Percentiles rank a stretch among this genome's conserved stretches.
These are phyloP conservation scores for Caloboletus inedulis DNA, from an alignment of 1,284 basidiomycete genomes.

Conservation along the genomic window DNA sequence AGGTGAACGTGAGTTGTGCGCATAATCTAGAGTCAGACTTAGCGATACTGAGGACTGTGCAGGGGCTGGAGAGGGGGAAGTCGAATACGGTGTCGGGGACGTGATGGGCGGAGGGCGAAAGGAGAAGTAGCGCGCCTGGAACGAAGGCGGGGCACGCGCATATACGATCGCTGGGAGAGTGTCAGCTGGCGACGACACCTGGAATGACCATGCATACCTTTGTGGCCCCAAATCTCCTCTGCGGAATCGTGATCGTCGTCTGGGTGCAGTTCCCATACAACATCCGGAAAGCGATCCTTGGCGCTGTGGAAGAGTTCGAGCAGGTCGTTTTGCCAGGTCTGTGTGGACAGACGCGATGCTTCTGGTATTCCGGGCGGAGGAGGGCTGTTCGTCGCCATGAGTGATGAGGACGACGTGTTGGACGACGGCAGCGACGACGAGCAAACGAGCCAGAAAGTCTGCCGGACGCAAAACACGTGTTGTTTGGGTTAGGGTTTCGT, in stretches of 20 bases:
- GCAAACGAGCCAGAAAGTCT: conserved; percentile 3
- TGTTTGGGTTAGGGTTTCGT: conserved; percentile 29
- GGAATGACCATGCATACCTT: conserved; percentile 53
- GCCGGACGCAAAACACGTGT: conserved; percentile 29
- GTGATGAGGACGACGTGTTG: conserved; percentile 23
- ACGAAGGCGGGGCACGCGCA: conserved; percentile 84
- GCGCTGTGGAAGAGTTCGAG: conserved; percentile 72
- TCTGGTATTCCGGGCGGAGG: conserved; percentile 55
- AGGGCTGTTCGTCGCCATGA: conserved; percentile 33
- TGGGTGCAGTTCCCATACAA: conserved; percentile 76
- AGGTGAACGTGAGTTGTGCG: conserved; percentile 50
- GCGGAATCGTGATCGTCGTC: conserved; percentile 48
- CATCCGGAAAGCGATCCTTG: conserved; percentile 87
- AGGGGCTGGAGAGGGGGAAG: conserved; percentile 50
- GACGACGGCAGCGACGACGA: conserved; percentile 22
- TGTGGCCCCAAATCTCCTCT: conserved; percentile 84
- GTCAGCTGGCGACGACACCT: conserved; percentile 3
- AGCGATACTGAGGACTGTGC: conserved; percentile 64
- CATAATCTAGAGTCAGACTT: conserved; percentile 45
- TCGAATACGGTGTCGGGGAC: conserved; percentile 56
- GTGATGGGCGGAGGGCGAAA: conserved; percentile 56
- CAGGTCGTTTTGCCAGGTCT: conserved; percentile 75
- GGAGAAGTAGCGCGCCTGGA: conserved; percentile 82
- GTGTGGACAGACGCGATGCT: conserved; percentile 60
- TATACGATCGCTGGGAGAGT: conserved; percentile 78